These are phyloP conservation scores for Hibiscus mutabilis DNA, from an alignment of 345 rosid genomes.

Conservation along the genomic window DNA sequence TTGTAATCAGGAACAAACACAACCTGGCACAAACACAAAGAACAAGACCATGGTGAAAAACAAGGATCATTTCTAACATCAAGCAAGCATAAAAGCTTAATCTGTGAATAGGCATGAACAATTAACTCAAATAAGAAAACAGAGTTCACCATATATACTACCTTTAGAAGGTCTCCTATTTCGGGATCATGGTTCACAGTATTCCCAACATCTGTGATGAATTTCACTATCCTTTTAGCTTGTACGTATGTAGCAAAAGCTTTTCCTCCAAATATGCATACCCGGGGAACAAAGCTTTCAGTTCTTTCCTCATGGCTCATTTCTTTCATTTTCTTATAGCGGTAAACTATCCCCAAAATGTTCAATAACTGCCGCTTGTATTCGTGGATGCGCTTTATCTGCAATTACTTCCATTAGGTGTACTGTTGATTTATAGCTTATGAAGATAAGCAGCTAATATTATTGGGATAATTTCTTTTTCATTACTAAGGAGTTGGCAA, in stretches of 20 bases:
- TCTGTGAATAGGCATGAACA: not conserved
- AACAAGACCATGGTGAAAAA: not conserved
- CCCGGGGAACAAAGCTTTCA: slow-evolving; percentile 48
- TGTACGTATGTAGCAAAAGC: slow-evolving; percentile 76
- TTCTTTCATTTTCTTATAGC: slow-evolving; percentile 76
- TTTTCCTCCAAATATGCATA: slow-evolving; percentile 76
- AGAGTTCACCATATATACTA: not conserved
- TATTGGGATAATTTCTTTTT: not conserved
- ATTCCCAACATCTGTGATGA: slow-evolving; percentile 64
- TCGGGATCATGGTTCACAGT: slow-evolving; percentile 61
- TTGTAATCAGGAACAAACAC: slow-evolving; percentile 74
- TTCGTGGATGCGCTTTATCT: slow-evolving; percentile 75
- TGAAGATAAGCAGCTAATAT: not conserved
- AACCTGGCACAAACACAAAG: slow-evolving; percentile 36
- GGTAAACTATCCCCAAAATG: slow-evolving; percentile 59
- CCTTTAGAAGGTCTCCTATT: slow-evolving; percentile 66
- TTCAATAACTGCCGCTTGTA: slow-evolving; percentile 67
- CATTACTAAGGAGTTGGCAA: not conserved
- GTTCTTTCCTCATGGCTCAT: slow-evolving; percentile 47
- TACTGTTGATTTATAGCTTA: not conserved
- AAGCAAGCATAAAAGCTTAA: not conserved
- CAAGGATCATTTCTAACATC: not conserved
- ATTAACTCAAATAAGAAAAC: not conserved
- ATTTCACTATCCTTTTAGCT: slow-evolving; percentile 74
- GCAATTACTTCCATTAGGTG: slow-evolving; percentile 11